Percentiles rank a stretch among this genome's conserved stretches.
phyloP scores from a whole-genome alignment of 768 basidiomycete genomes.

The Phlebiopsis gigantea region DNA sequence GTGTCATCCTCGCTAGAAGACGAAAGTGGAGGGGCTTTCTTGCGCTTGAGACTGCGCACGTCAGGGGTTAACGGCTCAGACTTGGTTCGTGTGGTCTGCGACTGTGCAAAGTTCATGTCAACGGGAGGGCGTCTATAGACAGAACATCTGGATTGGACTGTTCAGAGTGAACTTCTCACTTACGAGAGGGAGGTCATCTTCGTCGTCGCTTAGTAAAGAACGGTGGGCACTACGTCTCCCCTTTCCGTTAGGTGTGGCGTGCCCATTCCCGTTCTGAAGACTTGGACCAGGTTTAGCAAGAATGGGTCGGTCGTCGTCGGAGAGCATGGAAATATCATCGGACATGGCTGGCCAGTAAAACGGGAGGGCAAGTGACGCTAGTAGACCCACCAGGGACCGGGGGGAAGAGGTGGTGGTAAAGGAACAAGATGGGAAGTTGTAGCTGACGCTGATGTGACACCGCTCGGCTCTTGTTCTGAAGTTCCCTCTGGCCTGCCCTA shows the following conservation, averaged over 20 bases:
- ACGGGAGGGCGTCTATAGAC: neutral
- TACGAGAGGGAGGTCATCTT: constrained; percentile 70
- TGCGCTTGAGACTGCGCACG: constrained; percentile 46
- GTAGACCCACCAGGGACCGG: constrained; percentile 4
- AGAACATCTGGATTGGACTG: neutral
- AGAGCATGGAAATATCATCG: constrained; percentile 39
- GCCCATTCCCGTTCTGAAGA: constrained; percentile 31
- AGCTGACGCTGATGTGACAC: constrained; percentile 13
- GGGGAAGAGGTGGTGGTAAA: constrained; percentile 17
- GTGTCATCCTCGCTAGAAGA: constrained; percentile 69
- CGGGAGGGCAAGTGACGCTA: neutral
- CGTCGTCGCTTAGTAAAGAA: constrained; percentile 62
- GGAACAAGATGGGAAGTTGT: constrained; percentile 20
- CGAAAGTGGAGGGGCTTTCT: constrained; percentile 46
- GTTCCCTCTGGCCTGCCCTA: constrained; percentile 55
- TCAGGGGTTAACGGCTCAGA: constrained; percentile 31
- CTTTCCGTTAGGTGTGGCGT: constrained; percentile 40
- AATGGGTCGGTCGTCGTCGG: constrained; percentile 56
- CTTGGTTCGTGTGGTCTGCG: constrained; percentile 50
- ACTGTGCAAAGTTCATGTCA: constrained; percentile 30
- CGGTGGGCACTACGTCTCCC: constrained; percentile 32
- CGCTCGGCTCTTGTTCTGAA: constrained; percentile 28
- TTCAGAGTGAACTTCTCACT: constrained; percentile 19
- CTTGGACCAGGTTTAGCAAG: constrained; percentile 34
- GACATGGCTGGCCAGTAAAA: constrained; percentile 30